These are phyloP conservation scores for Mucor ambiguus DNA, from an alignment of 371 early-diverging fungal species.

Conservation along the genomic window DNA sequence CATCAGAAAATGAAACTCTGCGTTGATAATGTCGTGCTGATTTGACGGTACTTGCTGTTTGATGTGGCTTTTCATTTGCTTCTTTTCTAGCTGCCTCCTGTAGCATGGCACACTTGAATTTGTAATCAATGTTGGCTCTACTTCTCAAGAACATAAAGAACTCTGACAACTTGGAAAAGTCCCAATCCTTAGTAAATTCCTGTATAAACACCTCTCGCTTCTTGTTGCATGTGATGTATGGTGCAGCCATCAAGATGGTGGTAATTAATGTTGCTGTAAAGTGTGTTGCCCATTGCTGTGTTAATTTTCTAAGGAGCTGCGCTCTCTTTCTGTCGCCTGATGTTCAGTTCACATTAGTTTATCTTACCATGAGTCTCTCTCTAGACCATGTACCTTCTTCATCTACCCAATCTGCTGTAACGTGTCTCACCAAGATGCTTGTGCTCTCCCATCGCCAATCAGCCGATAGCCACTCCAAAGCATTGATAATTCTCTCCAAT, in stretches of 20 bases:
- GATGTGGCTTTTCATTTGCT: background rate
- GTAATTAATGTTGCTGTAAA: slow-evolving; percentile 56
- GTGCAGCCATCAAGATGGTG: slow-evolving; percentile 42
- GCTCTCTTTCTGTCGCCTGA: slow-evolving; percentile 59
- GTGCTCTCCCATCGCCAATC: slow-evolving; percentile 72
- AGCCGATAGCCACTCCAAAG: slow-evolving; percentile 71
- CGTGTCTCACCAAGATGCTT: slow-evolving; percentile 62
- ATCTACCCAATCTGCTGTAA: slow-evolving; percentile 69
- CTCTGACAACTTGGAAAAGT: slow-evolving; percentile 76
- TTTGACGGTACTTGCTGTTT: background rate
- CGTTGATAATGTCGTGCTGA: background rate
- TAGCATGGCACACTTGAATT: slow-evolving; percentile 73
- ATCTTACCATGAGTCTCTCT: background rate
- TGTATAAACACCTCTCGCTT: slow-evolving; percentile 67
- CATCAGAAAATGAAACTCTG: background rate
- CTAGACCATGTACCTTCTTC: slow-evolving; percentile 21
- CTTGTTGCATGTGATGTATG: slow-evolving; percentile 32
- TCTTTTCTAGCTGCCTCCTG: slow-evolving; percentile 65
- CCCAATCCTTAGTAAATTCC: slow-evolving; percentile 74
- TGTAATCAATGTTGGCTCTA: slow-evolving; percentile 69
- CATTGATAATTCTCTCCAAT: slow-evolving; percentile 67
- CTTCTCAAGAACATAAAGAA: slow-evolving; percentile 75
- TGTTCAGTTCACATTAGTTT: background rate
- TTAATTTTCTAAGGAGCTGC: slow-evolving; percentile 54
- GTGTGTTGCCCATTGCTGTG: slow-evolving; percentile 64